Conservation (phyloP, 768 basidiomycete genomes). For the Clavulina sp. region DNA sequence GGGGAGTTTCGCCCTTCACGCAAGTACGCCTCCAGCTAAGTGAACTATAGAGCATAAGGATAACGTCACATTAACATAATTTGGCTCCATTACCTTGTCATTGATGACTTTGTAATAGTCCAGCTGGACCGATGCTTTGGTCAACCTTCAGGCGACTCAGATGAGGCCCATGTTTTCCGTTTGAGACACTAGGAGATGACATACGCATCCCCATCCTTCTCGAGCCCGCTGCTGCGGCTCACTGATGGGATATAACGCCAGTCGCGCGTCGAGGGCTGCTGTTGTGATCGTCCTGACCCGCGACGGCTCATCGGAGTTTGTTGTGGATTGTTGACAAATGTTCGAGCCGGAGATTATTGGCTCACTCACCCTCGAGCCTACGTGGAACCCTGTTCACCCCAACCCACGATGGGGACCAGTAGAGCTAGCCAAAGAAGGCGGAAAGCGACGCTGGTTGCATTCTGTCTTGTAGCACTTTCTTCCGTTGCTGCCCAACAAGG, state of each 20-base stretch:
- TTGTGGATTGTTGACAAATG: background rate
- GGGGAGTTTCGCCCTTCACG: background rate
- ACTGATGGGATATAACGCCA: conserved; percentile 16
- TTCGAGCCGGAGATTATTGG: background rate
- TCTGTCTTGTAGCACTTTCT: background rate
- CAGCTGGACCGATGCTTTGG: background rate
- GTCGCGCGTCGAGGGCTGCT: background rate
- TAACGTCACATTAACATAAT: background rate
- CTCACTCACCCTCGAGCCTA: background rate
- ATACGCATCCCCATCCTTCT: background rate
- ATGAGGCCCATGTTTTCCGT: background rate
- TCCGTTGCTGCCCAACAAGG: background rate
- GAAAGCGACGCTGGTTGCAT: no score
- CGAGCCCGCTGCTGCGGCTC: conserved; percentile 32
- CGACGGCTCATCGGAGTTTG: background rate
- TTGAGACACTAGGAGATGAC: background rate
- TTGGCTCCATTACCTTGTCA: background rate
- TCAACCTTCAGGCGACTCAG: background rate
- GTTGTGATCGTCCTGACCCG: background rate
- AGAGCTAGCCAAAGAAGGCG: background rate
- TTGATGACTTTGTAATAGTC: background rate
- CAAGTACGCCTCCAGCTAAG: background rate
- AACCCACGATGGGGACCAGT: background rate
- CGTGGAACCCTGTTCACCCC: background rate
- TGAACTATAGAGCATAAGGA: background rate